Evolutionary conservation across 805 yeast genomes (phyloP), one percentile per base, ranked within the genome.

Genomic region (Myxozyma neotropica): DNA sequence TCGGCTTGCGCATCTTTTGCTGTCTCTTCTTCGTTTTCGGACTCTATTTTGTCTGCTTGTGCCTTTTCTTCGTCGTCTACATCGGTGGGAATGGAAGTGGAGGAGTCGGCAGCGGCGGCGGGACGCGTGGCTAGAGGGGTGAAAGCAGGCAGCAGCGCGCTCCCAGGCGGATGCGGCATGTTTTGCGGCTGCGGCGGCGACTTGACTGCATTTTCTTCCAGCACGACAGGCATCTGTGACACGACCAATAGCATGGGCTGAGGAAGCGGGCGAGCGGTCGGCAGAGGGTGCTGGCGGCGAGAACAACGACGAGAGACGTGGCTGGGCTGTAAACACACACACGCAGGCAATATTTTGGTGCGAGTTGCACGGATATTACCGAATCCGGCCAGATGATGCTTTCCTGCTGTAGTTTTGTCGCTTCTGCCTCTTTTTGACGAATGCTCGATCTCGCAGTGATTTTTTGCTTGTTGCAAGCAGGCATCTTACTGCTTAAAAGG

Each of bases 91-190:
- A n/a, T n/a, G n/a, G n/a, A n/a, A n/a, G n/a, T n/a, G n/a, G n/a
- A n/a, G n/a, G n/a, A n/a, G 36, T 33, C 36, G 35, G 56, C 29
- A 2, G 42, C 2, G 21, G 51, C 29, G 31, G 43, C 10, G 39
- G 47, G 40, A 44, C 54, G 29, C 50, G 59, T 26, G 58, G 47
- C 24, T 33, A 47, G 49, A 12, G 60, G 58, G 8, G 53, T n/a
- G 53, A 54, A 54, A 15, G 58, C 45, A 8, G 58, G 58, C 13
- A 54, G 39, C 19, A 54, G 51, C 53, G 53, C 24, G 35, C 10
- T 29, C 10, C 10, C 33, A 6, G 6, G 33, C 33, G 10, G 36
- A 7, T 10, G 21, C 13, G 17, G 45, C 36, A 8, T 13, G 6
- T 6, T 5, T 38, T 38, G 42, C 6, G 10, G 33, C 33, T 7